phyloP scores from a whole-genome alignment of 192 early-diverging fungal genomes.

The Dimargaris cristalligena region DNA sequence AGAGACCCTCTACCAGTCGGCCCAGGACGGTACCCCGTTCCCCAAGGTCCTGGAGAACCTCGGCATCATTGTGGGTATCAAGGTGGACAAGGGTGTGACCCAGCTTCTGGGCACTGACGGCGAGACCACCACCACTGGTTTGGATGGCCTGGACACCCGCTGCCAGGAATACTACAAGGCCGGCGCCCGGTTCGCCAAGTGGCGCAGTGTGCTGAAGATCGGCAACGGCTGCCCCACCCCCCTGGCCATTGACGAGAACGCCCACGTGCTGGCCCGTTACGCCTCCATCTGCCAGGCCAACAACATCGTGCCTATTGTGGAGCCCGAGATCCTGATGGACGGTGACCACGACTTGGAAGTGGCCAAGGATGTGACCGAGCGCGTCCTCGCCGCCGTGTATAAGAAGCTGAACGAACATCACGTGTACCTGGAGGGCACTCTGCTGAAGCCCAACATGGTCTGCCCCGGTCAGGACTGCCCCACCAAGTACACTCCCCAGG shows the following conservation, averaged over 20 bases:
- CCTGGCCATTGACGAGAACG: conserved; percentile 23
- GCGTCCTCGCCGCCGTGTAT: conserved; percentile 24
- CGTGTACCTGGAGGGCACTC: conserved; percentile 26
- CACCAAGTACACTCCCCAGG: conserved; percentile 23
- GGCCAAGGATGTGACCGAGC: conserved; percentile 20
- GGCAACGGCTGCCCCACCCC: conserved; percentile 16
- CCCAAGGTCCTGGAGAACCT: conserved; percentile 19
- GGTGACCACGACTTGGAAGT: conserved; percentile 25
- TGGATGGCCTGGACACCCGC: conserved; percentile 23
- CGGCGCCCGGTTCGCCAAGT: conserved; percentile 29
- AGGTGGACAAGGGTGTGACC: conserved; percentile 28
- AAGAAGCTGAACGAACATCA: conserved; percentile 22
- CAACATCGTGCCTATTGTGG: conserved; percentile 28
- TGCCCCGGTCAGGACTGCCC: conserved; percentile 23
- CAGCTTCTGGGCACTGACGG: conserved; percentile 22
- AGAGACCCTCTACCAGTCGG: conserved; percentile 27
- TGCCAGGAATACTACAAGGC: conserved; percentile 24
- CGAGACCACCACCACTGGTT: conserved; percentile 26
- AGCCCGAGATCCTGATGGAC: conserved; percentile 31
- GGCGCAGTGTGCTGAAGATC: conserved; percentile 27
- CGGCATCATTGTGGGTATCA: conserved; percentile 26
- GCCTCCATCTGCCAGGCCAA: conserved; percentile 25
- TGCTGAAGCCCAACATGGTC: conserved; percentile 30
- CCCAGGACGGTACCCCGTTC: conserved; percentile 22
- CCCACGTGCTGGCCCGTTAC: conserved; percentile 28